These are phyloP conservation scores for Colletotrichum zoysiae DNA, from an alignment of 2,329 filamentous ascomycete genomes.

Conservation along the genomic window DNA sequence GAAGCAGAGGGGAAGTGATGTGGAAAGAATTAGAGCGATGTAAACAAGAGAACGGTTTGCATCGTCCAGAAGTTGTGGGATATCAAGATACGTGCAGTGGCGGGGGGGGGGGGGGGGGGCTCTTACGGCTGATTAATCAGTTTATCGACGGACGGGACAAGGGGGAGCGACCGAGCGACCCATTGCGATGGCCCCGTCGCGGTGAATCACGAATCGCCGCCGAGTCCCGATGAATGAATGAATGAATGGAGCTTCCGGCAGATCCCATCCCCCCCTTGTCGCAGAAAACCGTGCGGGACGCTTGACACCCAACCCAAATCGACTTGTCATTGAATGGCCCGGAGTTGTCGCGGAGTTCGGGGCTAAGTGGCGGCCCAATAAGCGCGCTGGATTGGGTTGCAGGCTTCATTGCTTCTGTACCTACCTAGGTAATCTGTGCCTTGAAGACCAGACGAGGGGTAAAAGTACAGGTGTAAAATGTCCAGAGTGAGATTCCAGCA, in stretches of 20 bases:
- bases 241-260: slow-evolving; percentile 40
- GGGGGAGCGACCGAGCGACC: slow-evolving; percentile 7
- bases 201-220: slow-evolving; percentile 37
- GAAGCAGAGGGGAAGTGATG: not conserved
- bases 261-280: slow-evolving; percentile 23
- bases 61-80: not conserved
- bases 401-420: not conserved
- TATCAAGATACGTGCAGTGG: slow-evolving; percentile 22
- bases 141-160: slow-evolving; percentile 16
- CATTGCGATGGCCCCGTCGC: slow-evolving; percentile 35
- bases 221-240: slow-evolving; percentile 39
- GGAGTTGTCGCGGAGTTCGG: slow-evolving; percentile 32
- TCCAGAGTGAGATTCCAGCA: not conserved
- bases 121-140: slow-evolving; percentile 39
- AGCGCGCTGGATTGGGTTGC: not conserved
- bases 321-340: slow-evolving; percentile 29
- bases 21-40: not conserved
- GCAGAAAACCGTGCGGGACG: slow-evolving; percentile 25
- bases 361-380: not conserved
- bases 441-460: not conserved
- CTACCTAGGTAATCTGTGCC: not conserved
- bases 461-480: not conserved
- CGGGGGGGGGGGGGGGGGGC: slow-evolving; percentile 14
- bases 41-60: not conserved
- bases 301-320: slow-evolving; percentile 2